A percentile compares a stretch with the other conserved stretches of the same genome.
phyloP scores from a whole-genome alignment of 495 filamentous ascomycete species.

The Jackrogersella minutella region DNA sequence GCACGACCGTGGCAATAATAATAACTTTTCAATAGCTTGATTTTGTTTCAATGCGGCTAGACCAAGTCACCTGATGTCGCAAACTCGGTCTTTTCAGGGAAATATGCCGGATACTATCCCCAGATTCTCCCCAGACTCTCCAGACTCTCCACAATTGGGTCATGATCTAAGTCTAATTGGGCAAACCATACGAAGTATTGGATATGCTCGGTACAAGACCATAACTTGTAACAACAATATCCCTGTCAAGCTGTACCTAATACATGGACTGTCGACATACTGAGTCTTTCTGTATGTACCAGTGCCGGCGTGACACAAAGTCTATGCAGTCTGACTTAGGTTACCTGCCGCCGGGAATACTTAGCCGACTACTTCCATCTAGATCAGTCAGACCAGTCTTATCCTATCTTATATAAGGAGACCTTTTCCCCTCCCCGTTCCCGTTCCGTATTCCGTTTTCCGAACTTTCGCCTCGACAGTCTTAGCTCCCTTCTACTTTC shows the following conservation, averaged over 20 bases:
- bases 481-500: not conserved
- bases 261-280: too few relatives aligned
- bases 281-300: too few relatives aligned
- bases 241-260: conserved; percentile 12
- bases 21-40: conserved; percentile 6
- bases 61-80: conserved; percentile 19
- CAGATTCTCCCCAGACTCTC: conserved; percentile 7
- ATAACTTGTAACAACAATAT: not conserved
- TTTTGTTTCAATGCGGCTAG: conserved; percentile 12
- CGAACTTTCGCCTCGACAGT: not conserved
- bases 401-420: conserved; percentile 22
- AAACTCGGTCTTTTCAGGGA: conserved; percentile 18
- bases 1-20: conserved; percentile 18
- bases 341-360: not conserved
- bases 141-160: conserved; percentile 5
- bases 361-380: conserved; percentile 1
- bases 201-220: conserved; percentile 4
- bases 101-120: conserved; percentile 5
- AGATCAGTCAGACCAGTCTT: too few relatives aligned
- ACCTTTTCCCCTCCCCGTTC: not conserved
- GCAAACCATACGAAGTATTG: conserved; percentile 13
- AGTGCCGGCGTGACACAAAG: conserved; percentile 25
- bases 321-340: conserved; percentile 8
- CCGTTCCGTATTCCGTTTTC: not conserved
- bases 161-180: conserved; percentile 11